A percentile compares a stretch with the other conserved stretches of the same genome.
These are phyloP conservation scores for Solidago caesia DNA, from an alignment of 129 eudicot genomes.

Conservation along the genomic window DNA sequence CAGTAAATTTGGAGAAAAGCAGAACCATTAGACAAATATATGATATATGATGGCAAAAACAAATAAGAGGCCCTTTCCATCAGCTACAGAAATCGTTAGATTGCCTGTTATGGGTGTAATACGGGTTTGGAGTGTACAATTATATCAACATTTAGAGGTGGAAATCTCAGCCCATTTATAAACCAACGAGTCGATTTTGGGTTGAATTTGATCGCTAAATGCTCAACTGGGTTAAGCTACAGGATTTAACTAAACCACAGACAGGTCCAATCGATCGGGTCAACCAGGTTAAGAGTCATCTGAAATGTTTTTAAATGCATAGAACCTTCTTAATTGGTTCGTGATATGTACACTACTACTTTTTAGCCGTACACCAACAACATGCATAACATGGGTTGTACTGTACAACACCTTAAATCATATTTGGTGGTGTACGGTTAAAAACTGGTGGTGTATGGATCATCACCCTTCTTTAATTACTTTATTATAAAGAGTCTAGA, in stretches of 20 bases:
- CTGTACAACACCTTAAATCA: too few relatives aligned
- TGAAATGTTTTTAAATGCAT: neutral
- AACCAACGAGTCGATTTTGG: neutral
- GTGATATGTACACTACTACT: too few relatives aligned
- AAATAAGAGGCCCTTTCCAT: neutral
- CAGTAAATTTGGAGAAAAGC: neutral
- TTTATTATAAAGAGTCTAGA: neutral
- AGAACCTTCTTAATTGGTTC: neutral
- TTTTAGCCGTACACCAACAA: too few relatives aligned
- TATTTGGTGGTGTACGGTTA: too few relatives aligned
- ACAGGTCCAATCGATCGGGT: neutral
- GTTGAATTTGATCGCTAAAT: neutral
- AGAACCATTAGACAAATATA: slow-evolving; percentile 1
- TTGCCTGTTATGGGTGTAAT: too few relatives aligned
- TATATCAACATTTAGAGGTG: slow-evolving; percentile 1
- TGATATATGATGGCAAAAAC: neutral
- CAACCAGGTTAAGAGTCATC: slow-evolving; percentile 2
- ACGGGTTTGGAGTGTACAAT: neutral
- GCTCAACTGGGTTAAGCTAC: neutral
- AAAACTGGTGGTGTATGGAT: too few relatives aligned
- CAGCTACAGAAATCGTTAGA: neutral
- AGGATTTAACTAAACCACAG: neutral
- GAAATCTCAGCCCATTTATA: neutral
- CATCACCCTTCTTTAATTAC: neutral
- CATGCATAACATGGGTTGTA: too few relatives aligned